Evolutionary conservation across 768 basidiomycete genomes (phyloP), one percentile per base, ranked within the genome.

Genomic region (Amyloporia xantha): DNA sequence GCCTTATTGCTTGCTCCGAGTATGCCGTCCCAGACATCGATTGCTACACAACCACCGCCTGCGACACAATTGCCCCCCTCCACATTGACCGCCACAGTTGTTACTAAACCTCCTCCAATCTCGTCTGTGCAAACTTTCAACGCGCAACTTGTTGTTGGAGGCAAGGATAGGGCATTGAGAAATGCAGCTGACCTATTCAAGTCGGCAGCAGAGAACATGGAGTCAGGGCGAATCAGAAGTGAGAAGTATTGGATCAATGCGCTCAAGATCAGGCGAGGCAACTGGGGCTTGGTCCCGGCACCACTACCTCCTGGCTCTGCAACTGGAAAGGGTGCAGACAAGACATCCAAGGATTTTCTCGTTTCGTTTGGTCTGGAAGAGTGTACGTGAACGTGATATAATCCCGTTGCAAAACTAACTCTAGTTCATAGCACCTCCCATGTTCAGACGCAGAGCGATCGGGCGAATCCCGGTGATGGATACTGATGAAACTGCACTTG

Each of bases 211-310:
- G 73, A 77, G 47, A 76, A 77, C 46, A 79, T 90, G 68, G 86
- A 89, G 58, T 70, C 77, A 42, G 71, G 78, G 19, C 71, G 82
- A 35, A 55, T 76, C 7, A 70, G 75, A 42, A 77, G 81, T 36
- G 86, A 90, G 60, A 79, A 71, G 51, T 91, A 91, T 56, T 92
- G 90, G 90, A 71, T 81, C 5, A 80, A 91, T 61, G 90, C 90
- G 3, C 71, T 92, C 40, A 84, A 79, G 60, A 82, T 87, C 39
- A 71, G 90, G 53, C 68, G 77, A 57, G 80, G 74, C 6, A 91
- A 92, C 56, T 92, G 90, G 90, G 76, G 84, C 12, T 67, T 92
- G 27, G 77, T 84, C 37, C 86, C 88, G 26, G 85, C 88, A 7
- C 88, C 89, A 20, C 72, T 90, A 33, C 88, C 86, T 12, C 67